These are phyloP conservation scores for Amauroascus verrucosus DNA, from an alignment of 2,329 filamentous ascomycete species.

Conservation along the genomic window DNA sequence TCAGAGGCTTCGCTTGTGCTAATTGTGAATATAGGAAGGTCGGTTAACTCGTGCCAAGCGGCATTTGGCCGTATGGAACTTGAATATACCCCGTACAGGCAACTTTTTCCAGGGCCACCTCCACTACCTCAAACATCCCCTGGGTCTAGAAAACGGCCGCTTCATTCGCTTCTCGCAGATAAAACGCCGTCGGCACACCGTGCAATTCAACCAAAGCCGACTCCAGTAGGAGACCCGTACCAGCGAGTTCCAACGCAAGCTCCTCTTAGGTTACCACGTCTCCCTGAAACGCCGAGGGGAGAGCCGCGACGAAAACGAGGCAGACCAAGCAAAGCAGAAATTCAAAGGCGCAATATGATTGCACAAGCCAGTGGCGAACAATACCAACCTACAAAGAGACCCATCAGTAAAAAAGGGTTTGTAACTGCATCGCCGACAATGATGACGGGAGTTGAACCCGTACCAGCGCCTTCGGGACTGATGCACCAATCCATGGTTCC, in stretches of 20 bases:
- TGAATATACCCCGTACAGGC: constrained; percentile 20
- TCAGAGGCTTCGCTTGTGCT: background rate
- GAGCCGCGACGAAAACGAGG: constrained; percentile 35
- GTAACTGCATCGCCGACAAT: constrained; percentile 2
- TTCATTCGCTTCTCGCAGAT: constrained; percentile 25
- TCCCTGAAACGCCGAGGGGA: constrained; percentile 22
- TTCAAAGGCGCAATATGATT: constrained; percentile 30
- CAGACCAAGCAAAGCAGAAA: constrained; percentile 35
- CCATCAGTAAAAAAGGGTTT: constrained; percentile 5
- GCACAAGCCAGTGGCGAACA: constrained; percentile 32
- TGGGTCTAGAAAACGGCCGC: constrained; percentile 19
- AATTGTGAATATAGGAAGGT: constrained; percentile 26
- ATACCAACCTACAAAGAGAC: constrained; percentile 26
- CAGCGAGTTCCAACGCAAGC: constrained; percentile 26
- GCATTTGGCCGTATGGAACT: constrained; percentile 30
- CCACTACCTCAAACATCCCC: constrained; percentile 15
- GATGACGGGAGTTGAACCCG: background rate
- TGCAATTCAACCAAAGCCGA: constrained; percentile 34
- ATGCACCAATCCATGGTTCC: background rate
- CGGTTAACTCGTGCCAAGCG: constrained; percentile 30
- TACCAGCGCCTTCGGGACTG: background rate
- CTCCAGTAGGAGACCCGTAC: constrained; percentile 25
- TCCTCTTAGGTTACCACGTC: constrained; percentile 28
- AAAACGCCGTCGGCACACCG: constrained; percentile 23
- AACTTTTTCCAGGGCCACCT: constrained; percentile 16